Percentiles rank a stretch among this genome's conserved stretches.
Evolutionary conservation across 2,329 filamentous ascomycete species (phyloP).

Genomic region (Hypoxylon sp.): DNA sequence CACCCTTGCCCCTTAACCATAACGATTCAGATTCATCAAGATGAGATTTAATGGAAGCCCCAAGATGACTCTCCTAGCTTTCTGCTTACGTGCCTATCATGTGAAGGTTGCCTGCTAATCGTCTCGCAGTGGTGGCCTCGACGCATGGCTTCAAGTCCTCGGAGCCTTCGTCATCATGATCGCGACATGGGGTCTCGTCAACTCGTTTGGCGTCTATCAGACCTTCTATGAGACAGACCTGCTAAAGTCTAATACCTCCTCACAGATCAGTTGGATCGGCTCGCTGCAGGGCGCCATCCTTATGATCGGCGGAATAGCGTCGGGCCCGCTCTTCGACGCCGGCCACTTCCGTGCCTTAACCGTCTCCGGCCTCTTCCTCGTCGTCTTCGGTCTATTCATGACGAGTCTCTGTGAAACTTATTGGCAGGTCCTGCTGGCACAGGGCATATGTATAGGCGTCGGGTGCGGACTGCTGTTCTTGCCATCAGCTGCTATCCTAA

Average conservation of each 20-base stretch:
- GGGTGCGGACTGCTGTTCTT: constrained; percentile 48
- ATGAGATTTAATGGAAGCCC: background rate
- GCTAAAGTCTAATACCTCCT: constrained; percentile 37
- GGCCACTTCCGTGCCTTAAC: constrained; percentile 53
- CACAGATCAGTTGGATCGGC: constrained; percentile 54
- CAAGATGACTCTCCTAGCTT: background rate
- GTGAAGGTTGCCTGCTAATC: constrained; percentile 7
- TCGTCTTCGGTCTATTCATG: constrained; percentile 57
- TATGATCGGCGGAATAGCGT: constrained; percentile 52
- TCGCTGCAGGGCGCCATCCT: constrained; percentile 54
- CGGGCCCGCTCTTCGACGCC: constrained; percentile 55
- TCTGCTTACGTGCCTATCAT: background rate
- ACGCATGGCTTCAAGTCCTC: constrained; percentile 60
- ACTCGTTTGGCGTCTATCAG: constrained; percentile 53
- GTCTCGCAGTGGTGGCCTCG: constrained; percentile 51
- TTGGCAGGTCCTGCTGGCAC: constrained; percentile 54
- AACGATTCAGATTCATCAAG: background rate
- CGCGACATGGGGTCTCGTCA: constrained; percentile 57
- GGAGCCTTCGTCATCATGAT: constrained; percentile 57
- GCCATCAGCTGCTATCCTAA: constrained; percentile 45
- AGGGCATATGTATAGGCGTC: constrained; percentile 47
- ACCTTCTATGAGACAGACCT: constrained; percentile 49
- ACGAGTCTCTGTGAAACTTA: constrained; percentile 56
- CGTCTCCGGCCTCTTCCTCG: constrained; percentile 45
- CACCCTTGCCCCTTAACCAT: background rate